phyloP scores from a whole-genome alignment of 2,329 filamentous ascomycete species.

The Apiospora saccharicola region DNA sequence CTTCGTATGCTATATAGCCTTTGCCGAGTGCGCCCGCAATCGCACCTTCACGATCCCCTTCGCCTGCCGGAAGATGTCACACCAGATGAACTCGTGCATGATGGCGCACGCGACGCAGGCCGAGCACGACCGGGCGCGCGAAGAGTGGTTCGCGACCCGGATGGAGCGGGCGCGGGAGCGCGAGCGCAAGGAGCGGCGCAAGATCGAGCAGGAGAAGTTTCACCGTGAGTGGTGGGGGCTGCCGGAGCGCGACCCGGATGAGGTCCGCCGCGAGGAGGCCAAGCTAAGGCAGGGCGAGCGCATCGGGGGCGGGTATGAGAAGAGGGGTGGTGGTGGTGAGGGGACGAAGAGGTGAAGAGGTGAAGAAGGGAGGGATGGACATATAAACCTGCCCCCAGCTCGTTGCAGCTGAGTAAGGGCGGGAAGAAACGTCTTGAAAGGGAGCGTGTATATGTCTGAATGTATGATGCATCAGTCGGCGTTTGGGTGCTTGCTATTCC shows the following conservation, averaged over 20 bases:
- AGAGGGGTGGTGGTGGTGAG: background rate
- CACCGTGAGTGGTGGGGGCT: slow-evolving; percentile 73
- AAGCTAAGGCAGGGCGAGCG: slow-evolving; percentile 59
- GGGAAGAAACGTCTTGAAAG: no score
- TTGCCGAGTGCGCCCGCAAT: slow-evolving; percentile 86
- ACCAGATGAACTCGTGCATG: slow-evolving; percentile 95
- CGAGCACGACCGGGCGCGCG: slow-evolving; percentile 86
- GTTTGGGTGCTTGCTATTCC: slow-evolving; percentile 20
- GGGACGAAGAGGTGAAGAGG: background rate
- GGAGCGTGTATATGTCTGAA: slow-evolving; percentile 20
- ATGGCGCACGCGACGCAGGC: slow-evolving; percentile 81
- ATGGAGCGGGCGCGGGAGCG: slow-evolving; percentile 73
- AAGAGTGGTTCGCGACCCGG: slow-evolving; percentile 89
- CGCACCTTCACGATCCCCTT: slow-evolving; percentile 90
- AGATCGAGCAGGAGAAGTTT: slow-evolving; percentile 69
- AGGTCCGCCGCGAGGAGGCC: slow-evolving; percentile 58
- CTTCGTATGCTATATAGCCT: slow-evolving; percentile 64
- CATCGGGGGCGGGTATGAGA: slow-evolving; percentile 53
- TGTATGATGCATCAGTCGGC: slow-evolving; percentile 21
- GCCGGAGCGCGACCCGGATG: slow-evolving; percentile 62
- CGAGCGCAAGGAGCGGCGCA: slow-evolving; percentile 67
- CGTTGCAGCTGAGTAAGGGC: no score
- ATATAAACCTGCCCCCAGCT: no score
- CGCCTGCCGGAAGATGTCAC: slow-evolving; percentile 80
- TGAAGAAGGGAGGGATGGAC: background rate